A percentile compares a stretch with the other conserved stretches of the same genome.
phyloP scores from a whole-genome alignment of 441 rosid species.

The Populus tomentosa region DNA sequence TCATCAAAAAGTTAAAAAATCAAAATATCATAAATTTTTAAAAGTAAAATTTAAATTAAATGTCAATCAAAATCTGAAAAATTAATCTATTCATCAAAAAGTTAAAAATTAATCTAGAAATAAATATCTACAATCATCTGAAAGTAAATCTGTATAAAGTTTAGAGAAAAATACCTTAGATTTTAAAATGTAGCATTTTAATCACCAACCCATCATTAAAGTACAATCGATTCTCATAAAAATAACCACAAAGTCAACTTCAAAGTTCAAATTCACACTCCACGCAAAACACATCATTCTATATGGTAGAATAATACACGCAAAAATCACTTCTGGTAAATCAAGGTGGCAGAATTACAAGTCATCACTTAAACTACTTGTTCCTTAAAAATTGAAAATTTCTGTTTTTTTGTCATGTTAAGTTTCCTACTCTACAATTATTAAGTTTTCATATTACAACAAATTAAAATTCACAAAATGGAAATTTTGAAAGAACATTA shows the following conservation, averaged over 20 bases:
- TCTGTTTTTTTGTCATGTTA: not conserved
- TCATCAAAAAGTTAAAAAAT: too few species aligned
- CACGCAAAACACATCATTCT: too few species aligned
- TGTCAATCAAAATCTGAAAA: too few species aligned
- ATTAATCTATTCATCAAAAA: too few species aligned
- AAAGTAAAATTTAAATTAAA: too few species aligned
- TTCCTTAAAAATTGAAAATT: not conserved
- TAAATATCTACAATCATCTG: too few species aligned
- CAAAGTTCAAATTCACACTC: not conserved
- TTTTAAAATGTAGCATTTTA: not conserved
- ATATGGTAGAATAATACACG: not conserved
- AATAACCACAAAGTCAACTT: not conserved
- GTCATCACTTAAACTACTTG: not conserved
- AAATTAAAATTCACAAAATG: not conserved
- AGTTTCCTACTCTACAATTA: not conserved
- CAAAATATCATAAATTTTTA: too few species aligned
- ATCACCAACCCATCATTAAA: not conserved
- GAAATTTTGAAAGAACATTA: not conserved
- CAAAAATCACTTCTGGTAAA: not conserved
- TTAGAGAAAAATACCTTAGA: not conserved
- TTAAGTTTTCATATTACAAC: not conserved
- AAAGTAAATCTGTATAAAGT: not conserved
- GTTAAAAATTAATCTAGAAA: too few species aligned
- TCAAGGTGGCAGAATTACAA: not conserved
- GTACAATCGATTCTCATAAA: not conserved